Evolutionary conservation across 2,329 filamentous ascomycete genomes (phyloP).

Genomic region (Pyrenophora seminiperda): DNA sequence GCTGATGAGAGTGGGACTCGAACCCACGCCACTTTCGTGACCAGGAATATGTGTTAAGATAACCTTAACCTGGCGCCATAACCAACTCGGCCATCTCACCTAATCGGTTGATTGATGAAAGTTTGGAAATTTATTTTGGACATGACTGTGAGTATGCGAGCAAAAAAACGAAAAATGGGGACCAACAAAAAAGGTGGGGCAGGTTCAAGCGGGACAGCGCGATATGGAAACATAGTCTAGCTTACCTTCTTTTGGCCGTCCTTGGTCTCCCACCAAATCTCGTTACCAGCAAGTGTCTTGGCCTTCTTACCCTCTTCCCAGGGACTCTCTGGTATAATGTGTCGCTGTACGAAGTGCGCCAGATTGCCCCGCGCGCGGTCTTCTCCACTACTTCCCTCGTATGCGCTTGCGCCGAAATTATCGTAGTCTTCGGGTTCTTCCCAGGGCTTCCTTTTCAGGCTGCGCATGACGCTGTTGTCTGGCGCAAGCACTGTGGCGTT

Average conservation of each 20-base stretch:
- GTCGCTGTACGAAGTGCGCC: slow-evolving; percentile 80
- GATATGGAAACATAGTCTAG: slow-evolving; percentile 2
- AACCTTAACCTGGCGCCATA: slow-evolving; percentile 44
- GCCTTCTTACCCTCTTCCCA: slow-evolving; percentile 73
- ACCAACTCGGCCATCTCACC: slow-evolving; percentile 33
- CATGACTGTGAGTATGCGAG: neutral
- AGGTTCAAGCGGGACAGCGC: slow-evolving; percentile 1
- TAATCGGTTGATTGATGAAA: slow-evolving; percentile 19
- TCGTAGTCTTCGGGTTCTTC: slow-evolving; percentile 76
- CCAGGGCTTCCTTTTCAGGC: slow-evolving; percentile 84
- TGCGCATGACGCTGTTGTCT: slow-evolving; percentile 78
- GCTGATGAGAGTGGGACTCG: slow-evolving; percentile 50
- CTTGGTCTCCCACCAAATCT: slow-evolving; percentile 81
- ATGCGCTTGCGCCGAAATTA: slow-evolving; percentile 69
- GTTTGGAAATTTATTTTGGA: neutral
- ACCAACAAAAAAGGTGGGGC: slow-evolving; percentile 6
- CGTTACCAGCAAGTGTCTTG: slow-evolving; percentile 69
- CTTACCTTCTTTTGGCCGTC: slow-evolving; percentile 70
- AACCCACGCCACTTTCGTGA: slow-evolving; percentile 50
- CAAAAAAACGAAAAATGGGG: slow-evolving; percentile 1
- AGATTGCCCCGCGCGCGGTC: slow-evolving; percentile 79
- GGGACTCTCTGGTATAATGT: slow-evolving; percentile 75
- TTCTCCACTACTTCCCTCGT: slow-evolving; percentile 74
- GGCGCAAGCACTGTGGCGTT: slow-evolving; percentile 90
- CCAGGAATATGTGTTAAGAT: slow-evolving; percentile 38